phyloP scores from a whole-genome alignment of 371 early-diverging fungal species.

The Fennellomyces sp. region DNA sequence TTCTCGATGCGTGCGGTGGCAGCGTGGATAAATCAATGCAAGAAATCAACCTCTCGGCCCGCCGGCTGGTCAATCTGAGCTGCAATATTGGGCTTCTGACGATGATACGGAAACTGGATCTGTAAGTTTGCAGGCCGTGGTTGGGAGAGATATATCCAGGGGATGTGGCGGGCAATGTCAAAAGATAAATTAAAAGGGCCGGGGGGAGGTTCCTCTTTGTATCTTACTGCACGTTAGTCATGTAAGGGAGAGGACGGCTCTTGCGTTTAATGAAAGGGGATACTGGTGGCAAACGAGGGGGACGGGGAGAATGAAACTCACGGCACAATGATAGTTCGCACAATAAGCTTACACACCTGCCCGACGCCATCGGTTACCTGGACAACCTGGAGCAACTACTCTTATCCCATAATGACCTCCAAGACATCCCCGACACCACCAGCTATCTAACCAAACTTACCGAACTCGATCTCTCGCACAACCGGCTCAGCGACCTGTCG shows the following conservation, averaged over 20 bases:
- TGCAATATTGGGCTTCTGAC: slow-evolving; percentile 21
- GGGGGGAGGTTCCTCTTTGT: neutral
- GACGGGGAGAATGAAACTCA: neutral
- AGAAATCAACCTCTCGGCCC: slow-evolving; percentile 18
- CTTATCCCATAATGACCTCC: slow-evolving; percentile 21
- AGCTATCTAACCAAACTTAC: slow-evolving; percentile 64
- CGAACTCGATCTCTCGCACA: slow-evolving; percentile 68
- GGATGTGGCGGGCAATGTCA: neutral
- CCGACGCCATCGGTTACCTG: slow-evolving; percentile 63
- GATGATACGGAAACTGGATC: slow-evolving; percentile 17
- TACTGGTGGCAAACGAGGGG: neutral
- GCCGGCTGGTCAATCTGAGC: slow-evolving; percentile 17
- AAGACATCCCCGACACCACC: slow-evolving; percentile 64
- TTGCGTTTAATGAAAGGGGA: neutral
- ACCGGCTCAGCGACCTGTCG: slow-evolving; percentile 56
- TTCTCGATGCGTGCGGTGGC: neutral
- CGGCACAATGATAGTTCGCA: no score
- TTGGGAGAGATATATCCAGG: neutral
- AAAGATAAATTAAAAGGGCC: neutral
- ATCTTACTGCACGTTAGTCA: neutral
- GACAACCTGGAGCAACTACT: slow-evolving; percentile 55
- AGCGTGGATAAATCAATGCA: slow-evolving; percentile 17
- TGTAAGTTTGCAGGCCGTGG: slow-evolving; percentile 18
- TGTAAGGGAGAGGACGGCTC: no score
- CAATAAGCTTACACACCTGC: slow-evolving; percentile 19